Percentiles rank a stretch among this genome's conserved stretches.
Evolutionary conservation across 768 basidiomycete species (phyloP).

Genomic region (Podaxis carcinomalis): DNA sequence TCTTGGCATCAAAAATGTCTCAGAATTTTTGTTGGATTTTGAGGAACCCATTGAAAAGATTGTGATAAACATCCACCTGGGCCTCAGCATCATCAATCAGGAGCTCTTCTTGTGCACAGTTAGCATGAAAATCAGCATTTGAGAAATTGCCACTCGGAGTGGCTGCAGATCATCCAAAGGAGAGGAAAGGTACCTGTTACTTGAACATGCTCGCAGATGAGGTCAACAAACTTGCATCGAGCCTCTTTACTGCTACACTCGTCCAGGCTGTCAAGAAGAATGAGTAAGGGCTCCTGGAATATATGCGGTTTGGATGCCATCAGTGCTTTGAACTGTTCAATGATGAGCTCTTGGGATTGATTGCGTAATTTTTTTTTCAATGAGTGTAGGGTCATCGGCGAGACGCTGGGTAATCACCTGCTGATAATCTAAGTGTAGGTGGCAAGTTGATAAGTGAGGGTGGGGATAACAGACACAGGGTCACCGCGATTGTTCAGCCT

Average conservation of each 20-base stretch:
- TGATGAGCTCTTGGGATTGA: not conserved
- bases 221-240: not conserved
- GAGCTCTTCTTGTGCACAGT: too few species aligned
- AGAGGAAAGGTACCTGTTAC: not conserved
- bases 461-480: not conserved
- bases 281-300: not conserved
- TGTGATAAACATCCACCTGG: too few species aligned
- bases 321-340: not conserved
- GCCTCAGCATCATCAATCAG: too few species aligned
- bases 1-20: too few species aligned
- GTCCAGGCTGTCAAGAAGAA: not conserved
- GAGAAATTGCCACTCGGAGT: not conserved
- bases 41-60: too few species aligned
- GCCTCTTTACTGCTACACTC: not conserved
- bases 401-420: not conserved
- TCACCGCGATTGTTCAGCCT: not conserved
- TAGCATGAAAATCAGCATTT: not conserved
- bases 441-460: not conserved
- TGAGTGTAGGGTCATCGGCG: not conserved
- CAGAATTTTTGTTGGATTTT: too few species aligned
- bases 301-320: not conserved
- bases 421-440: not conserved
- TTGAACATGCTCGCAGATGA: not conserved
- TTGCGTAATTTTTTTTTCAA: not conserved
- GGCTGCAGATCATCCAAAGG: not conserved